A percentile compares a stretch with the other conserved stretches of the same genome.
These are phyloP conservation scores for Zygosaccharomyces gambellarensis DNA, from an alignment of 805 yeast species.

Conservation along the genomic window DNA sequence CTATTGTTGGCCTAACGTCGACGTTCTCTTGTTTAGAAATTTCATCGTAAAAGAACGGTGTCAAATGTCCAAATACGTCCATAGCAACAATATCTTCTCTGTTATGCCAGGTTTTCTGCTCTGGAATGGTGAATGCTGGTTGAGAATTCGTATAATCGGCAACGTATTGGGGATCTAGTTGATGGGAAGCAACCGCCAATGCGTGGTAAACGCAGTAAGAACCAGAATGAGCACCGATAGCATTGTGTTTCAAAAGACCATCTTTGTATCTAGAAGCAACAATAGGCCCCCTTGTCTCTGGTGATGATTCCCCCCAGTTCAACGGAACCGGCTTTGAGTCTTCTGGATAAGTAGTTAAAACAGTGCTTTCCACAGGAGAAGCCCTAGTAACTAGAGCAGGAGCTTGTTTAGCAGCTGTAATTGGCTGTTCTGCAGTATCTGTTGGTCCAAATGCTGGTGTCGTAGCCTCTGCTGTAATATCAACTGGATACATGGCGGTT, in stretches of 20 bases:
- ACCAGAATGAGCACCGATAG: conserved; percentile 63
- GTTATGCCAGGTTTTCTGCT: conserved; percentile 53
- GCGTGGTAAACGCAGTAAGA: conserved; percentile 63
- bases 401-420: conserved; percentile 4
- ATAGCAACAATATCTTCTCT: conserved; percentile 54
- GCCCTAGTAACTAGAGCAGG: conserved; percentile 6
- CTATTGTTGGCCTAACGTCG: conserved; percentile 59
- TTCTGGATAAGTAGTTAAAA: conserved; percentile 50
- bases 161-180: conserved; percentile 45
- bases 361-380: conserved; percentile 29
- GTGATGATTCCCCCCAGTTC: conserved; percentile 50
- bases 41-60: conserved; percentile 54
- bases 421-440: neutral
- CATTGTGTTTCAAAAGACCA: conserved; percentile 51
- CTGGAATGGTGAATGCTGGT: conserved; percentile 53
- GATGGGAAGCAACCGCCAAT: conserved; percentile 56
- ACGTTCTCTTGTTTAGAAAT: conserved; percentile 43
- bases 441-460: conserved; percentile 7
- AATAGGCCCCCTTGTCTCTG: conserved; percentile 51
- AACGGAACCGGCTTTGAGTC: conserved; percentile 48
- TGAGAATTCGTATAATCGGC: conserved; percentile 62
- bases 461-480: conserved; percentile 10
- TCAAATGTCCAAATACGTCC: conserved; percentile 64
- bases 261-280: conserved; percentile 48
- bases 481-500: conserved; percentile 14